Percentiles rank a stretch among this genome's conserved stretches.
phyloP scores from a whole-genome alignment of 306 rosid genomes.

The Lagenaria siceraria region DNA sequence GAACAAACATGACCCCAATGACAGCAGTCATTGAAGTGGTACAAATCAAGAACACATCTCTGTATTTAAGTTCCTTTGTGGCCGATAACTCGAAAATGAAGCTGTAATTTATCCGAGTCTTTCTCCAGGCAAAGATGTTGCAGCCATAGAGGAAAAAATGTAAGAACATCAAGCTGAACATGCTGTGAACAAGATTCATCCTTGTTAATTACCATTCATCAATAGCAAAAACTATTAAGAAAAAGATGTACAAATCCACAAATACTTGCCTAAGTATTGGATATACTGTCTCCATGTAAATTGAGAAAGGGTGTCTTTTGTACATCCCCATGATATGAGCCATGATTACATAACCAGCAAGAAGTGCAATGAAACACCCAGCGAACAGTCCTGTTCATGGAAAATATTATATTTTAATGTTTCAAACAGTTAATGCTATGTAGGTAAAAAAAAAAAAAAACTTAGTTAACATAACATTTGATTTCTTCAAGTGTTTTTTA shows the following conservation, averaged over 20 bases:
- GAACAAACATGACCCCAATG: conserved; percentile 73
- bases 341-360: conserved; percentile 77
- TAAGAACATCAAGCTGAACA: conserved; percentile 93
- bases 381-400: conserved; percentile 59
- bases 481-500: not conserved
- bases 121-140: conserved; percentile 84
- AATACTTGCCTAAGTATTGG: conserved; percentile 77
- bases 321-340: conserved; percentile 75
- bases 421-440: not conserved
- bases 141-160: conserved; percentile 92
- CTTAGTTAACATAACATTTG: not conserved
- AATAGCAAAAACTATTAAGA: not conserved
- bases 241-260: not conserved
- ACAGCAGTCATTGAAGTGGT: conserved; percentile 62
- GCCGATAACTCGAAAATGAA: conserved; percentile 76
- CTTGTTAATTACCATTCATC: not conserved
- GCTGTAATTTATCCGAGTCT: conserved; percentile 73
- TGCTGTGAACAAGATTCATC: conserved; percentile 39
- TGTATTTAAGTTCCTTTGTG: conserved; percentile 71
- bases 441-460: not conserved
- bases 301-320: conserved; percentile 35
- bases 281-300: conserved; percentile 89
- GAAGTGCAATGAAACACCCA: conserved; percentile 68
- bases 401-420: not conserved
- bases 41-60: conserved; percentile 79